These are phyloP conservation scores for Dendrobium catenatum DNA, from an alignment of 106 monocot genomes.

Conservation along the genomic window DNA sequence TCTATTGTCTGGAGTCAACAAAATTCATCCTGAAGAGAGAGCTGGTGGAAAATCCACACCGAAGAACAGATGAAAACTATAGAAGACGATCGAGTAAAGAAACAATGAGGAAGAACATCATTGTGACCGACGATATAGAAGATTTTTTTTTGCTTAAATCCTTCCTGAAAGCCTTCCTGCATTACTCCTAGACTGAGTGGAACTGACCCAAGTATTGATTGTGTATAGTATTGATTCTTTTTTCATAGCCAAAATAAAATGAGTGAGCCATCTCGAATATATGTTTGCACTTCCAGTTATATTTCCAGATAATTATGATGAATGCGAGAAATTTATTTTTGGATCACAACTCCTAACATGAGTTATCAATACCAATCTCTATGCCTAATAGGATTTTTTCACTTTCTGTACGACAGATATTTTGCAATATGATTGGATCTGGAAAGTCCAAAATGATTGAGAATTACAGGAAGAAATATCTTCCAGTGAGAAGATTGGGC, in stretches of 20 bases:
- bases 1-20: no score
- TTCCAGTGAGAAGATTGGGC: constrained; percentile 35
- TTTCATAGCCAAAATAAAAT: background rate
- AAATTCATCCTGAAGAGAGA: no score
- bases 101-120: no score
- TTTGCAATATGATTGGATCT: constrained; percentile 55
- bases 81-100: no score
- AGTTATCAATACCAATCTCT: background rate
- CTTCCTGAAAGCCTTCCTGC: no score
- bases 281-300: background rate
- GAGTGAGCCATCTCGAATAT: background rate
- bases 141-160: no score
- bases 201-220: no score
- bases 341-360: background rate
- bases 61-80: no score
- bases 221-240: no score
- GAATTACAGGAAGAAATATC: constrained; percentile 65
- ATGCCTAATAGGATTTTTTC: background rate
- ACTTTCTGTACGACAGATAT: constrained; percentile 37
- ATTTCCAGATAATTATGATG: background rate
- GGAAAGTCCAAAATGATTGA: constrained; percentile 22
- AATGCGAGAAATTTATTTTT: background rate
- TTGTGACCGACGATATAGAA: no score
- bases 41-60: no score
- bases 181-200: no score